Conservation (phyloP, 768 basidiomycete genomes). For the Antrodiella citrinella region DNA sequence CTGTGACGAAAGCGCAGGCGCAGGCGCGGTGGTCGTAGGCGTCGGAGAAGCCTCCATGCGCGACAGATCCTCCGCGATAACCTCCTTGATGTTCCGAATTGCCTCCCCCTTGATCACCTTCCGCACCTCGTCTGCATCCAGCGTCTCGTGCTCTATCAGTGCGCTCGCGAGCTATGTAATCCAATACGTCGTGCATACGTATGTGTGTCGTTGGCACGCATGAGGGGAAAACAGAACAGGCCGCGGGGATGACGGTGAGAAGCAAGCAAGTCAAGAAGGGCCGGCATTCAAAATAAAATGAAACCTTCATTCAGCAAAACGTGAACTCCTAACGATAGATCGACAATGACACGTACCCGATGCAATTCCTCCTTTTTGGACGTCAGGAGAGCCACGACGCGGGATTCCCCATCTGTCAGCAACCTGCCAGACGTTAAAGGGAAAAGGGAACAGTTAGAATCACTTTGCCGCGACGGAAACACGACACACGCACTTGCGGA, state of each 20-base stretch:
- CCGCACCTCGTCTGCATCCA: conserved; percentile 78
- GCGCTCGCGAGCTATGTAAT: conserved; percentile 86
- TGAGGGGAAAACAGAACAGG: neutral
- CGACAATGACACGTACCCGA: conserved; percentile 21
- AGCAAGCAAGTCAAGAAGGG: conserved; percentile 1
- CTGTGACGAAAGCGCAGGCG: too few species aligned
- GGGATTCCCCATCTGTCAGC: conserved; percentile 35
- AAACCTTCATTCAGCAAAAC: too few species aligned
- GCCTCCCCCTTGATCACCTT: conserved; percentile 80
- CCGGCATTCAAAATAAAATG: conserved; percentile 3
- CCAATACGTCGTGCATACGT: too few species aligned
- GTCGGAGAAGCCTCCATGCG: conserved; percentile 10
- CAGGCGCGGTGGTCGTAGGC: too few species aligned
- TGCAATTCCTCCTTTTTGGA: conserved; percentile 39
- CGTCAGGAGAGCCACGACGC: conserved; percentile 34
- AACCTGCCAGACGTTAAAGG: too few species aligned
- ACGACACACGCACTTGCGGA: conserved; percentile 52
- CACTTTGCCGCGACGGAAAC: too few species aligned
- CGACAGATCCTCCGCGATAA: conserved; percentile 46
- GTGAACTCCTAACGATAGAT: neutral
- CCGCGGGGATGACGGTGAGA: neutral
- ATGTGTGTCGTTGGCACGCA: conserved; percentile 4
- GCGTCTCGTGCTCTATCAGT: conserved; percentile 91
- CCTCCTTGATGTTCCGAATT: conserved; percentile 63
- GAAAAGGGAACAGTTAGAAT: too few species aligned